Conservation (phyloP, 495 filamentous ascomycete genomes). For the Mycothermus thermophilus region DNA sequence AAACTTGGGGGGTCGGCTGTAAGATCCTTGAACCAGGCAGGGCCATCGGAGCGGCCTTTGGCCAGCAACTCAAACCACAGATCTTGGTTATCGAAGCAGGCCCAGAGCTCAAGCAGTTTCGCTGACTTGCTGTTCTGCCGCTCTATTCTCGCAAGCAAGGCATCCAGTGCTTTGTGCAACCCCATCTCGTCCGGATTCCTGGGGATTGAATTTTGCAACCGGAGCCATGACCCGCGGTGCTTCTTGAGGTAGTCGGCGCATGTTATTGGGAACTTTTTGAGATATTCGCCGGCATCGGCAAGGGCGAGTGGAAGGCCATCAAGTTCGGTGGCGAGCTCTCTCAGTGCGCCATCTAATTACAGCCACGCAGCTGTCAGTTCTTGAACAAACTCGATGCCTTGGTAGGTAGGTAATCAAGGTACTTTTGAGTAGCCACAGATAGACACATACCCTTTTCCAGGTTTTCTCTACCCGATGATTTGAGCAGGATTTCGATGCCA, state of each 20-base stretch:
- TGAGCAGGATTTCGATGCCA: slow-evolving; percentile 24
- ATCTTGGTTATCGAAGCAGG: slow-evolving; percentile 34
- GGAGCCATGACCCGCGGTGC: slow-evolving; percentile 18
- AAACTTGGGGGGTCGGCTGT: too few relatives aligned
- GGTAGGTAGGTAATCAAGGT: too few relatives aligned
- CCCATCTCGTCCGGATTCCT: slow-evolving; percentile 17
- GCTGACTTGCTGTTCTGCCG: slow-evolving; percentile 22
- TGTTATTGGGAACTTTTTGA: slow-evolving; percentile 8
- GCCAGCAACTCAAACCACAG: slow-evolving; percentile 3
- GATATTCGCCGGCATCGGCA: slow-evolving; percentile 24
- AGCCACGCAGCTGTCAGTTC: too few relatives aligned
- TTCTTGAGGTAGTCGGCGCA: too few relatives aligned
- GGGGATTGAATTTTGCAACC: slow-evolving; percentile 17
- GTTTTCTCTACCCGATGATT: too few relatives aligned
- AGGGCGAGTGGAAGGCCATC: slow-evolving; percentile 19
- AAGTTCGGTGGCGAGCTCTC: slow-evolving; percentile 12
- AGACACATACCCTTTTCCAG: slow-evolving; percentile 8
- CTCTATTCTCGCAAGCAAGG: slow-evolving; percentile 29
- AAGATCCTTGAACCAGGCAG: too few relatives aligned
- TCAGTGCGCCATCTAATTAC: slow-evolving; percentile 17
- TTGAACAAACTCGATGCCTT: too few relatives aligned
- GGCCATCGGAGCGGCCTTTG: background rate
- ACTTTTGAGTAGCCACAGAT: background rate
- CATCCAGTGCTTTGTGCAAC: slow-evolving; percentile 32
- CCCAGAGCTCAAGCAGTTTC: slow-evolving; percentile 30